Conservation (phyloP, 148 eudicot species). For the Oxyria digyna region DNA sequence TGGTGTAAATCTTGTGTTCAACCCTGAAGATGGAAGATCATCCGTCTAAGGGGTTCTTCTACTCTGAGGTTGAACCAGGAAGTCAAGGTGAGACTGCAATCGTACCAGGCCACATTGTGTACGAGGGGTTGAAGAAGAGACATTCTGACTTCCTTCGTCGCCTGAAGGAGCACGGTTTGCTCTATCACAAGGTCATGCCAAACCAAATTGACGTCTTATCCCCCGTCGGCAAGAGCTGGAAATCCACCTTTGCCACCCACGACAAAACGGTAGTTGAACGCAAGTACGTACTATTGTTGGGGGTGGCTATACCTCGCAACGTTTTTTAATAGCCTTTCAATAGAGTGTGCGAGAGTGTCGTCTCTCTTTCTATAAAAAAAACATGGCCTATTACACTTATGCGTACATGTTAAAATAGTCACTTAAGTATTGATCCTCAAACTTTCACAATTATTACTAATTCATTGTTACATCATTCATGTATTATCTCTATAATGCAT, state of each 20-base stretch:
- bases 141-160: not conserved
- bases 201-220: not conserved
- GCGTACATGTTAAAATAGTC: too few species aligned
- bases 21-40: not conserved
- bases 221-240: not conserved
- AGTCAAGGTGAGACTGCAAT: not conserved
- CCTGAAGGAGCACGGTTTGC: not conserved
- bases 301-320: too few species aligned
- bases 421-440: too few species aligned
- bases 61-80: not conserved
- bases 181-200: not conserved
- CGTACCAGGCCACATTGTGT: not conserved
- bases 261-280: not conserved
- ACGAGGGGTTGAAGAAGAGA: not conserved
- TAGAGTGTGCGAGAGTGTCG: too few species aligned
- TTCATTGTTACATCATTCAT: too few species aligned
- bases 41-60: not conserved
- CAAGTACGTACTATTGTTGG: not conserved
- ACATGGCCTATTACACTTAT: too few species aligned
- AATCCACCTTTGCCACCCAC: not conserved
- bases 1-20: too few species aligned
- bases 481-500: too few species aligned
- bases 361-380: too few species aligned
- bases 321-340: too few species aligned
- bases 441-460: too few species aligned